Percentiles rank a stretch among this genome's conserved stretches.
phyloP scores from a whole-genome alignment of 2,329 filamentous ascomycete species.

The Beauveria sp. region DNA sequence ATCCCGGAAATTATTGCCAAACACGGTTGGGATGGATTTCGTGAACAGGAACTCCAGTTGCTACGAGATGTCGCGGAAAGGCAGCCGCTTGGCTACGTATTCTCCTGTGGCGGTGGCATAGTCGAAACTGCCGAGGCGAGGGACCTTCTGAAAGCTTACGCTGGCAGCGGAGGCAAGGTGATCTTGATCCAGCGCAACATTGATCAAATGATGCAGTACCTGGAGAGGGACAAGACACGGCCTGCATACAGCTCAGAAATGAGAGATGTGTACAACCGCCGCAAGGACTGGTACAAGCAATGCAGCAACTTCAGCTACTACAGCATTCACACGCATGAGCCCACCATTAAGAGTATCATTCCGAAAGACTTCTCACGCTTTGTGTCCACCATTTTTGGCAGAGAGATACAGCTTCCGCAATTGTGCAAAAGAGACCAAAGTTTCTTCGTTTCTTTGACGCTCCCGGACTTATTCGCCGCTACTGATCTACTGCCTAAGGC shows the following conservation, averaged over 20 bases:
- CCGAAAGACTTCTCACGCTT: slow-evolving; percentile 30
- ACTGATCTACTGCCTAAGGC: slow-evolving; percentile 60
- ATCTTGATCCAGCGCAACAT: slow-evolving; percentile 83
- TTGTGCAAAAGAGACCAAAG: slow-evolving; percentile 56
- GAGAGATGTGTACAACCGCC: slow-evolving; percentile 79
- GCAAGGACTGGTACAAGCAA: slow-evolving; percentile 81
- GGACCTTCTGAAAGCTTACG: slow-evolving; percentile 64
- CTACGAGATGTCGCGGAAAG: slow-evolving; percentile 68
- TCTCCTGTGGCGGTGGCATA: slow-evolving; percentile 89
- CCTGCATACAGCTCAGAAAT: slow-evolving; percentile 92
- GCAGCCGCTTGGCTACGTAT: slow-evolving; percentile 67
- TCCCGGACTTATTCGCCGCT: slow-evolving; percentile 62
- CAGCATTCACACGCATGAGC: slow-evolving; percentile 53
- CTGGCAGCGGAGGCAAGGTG: slow-evolving; percentile 71
- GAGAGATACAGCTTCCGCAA: slow-evolving; percentile 38
- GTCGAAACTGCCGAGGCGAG: slow-evolving; percentile 80
- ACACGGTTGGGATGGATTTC: slow-evolving; percentile 80
- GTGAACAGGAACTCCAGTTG: slow-evolving; percentile 67
- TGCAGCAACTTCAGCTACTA: slow-evolving; percentile 95
- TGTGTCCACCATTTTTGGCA: slow-evolving; percentile 30
- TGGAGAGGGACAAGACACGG: slow-evolving; percentile 80
- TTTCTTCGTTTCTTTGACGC: slow-evolving; percentile 88
- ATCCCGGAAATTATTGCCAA: slow-evolving; percentile 80
- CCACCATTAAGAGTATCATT: slow-evolving; percentile 18
- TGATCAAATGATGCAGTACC: slow-evolving; percentile 78